phyloP scores from a whole-genome alignment of 2,329 filamentous ascomycete genomes.

The Bipolaris gigantea region DNA sequence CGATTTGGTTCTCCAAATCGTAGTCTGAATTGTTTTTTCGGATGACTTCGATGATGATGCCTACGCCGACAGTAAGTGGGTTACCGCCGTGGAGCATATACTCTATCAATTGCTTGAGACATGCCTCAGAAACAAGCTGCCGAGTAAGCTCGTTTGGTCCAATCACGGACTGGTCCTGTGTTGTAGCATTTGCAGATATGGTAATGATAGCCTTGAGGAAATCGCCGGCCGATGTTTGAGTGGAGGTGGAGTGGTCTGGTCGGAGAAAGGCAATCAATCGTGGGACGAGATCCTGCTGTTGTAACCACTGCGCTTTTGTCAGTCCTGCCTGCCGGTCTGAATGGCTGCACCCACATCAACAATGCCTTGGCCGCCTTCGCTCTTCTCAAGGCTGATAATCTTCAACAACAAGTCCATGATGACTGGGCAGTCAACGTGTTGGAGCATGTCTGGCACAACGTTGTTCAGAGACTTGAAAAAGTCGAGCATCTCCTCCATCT shows the following conservation, averaged over 20 bases:
- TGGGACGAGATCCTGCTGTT: conserved; percentile 84
- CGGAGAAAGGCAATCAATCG: conserved; percentile 83
- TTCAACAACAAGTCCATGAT: conserved; percentile 97
- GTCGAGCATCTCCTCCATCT: conserved; percentile 94
- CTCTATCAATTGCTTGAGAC: conserved; percentile 79
- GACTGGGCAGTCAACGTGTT: conserved; percentile 96
- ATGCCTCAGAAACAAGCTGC: conserved; percentile 85
- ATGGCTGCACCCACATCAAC: conserved; percentile 70
- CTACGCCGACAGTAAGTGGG: conserved; percentile 90
- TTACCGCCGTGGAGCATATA: conserved; percentile 96
- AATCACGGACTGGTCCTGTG: conserved; percentile 98
- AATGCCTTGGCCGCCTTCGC: conserved; percentile 85
- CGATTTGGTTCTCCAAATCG: conserved; percentile 85
- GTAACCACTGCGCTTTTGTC: conserved; percentile 71
- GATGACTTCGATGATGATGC: conserved; percentile 97
- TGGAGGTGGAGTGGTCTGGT: conserved; percentile 81
- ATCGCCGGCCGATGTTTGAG: conserved; percentile 94
- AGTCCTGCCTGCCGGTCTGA: conserved; percentile 6
- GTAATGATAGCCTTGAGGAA: conserved; percentile 99
- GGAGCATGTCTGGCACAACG: conserved; percentile 81
- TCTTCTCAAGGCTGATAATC: conserved; percentile 94
- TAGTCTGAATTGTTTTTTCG: conserved; percentile 99
- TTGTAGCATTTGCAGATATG: conserved; percentile 95
- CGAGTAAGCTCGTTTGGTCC: conserved; percentile 95
- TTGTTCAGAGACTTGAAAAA: conserved; percentile 83